Conservation (phyloP, 1,284 basidiomycete genomes). For the Retiboletus fuscus region DNA sequence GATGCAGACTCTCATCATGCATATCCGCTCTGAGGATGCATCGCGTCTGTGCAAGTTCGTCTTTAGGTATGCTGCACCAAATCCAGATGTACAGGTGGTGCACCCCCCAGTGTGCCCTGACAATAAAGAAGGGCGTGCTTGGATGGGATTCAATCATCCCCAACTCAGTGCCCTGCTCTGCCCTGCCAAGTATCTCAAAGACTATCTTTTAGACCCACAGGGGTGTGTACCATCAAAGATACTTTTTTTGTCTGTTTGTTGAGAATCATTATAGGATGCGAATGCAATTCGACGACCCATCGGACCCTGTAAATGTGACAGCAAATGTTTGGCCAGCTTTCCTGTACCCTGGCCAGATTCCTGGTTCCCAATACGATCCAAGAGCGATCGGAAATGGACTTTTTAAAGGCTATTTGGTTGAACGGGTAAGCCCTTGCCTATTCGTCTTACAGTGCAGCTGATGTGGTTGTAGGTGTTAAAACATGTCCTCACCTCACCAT, state of each 20-base stretch:
- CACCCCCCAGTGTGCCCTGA: background rate
- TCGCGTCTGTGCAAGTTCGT: background rate
- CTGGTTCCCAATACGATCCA: background rate
- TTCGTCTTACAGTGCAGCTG: background rate
- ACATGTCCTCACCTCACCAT: background rate
- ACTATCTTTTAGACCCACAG: background rate
- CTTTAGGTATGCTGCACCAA: background rate
- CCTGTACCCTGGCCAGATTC: background rate
- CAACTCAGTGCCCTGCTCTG: background rate
- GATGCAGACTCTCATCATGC: background rate
- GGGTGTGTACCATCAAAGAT: background rate
- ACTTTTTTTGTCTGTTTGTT: background rate
- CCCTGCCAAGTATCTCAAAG: background rate
- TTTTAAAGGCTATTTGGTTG: background rate
- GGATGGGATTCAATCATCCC: slow-evolving; percentile 1
- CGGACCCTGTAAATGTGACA: background rate
- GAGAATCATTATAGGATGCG: background rate
- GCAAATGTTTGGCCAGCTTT: background rate
- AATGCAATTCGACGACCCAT: background rate
- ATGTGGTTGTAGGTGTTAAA: background rate
- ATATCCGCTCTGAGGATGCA: slow-evolving; percentile 1
- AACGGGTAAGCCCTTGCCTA: background rate
- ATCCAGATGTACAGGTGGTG: background rate
- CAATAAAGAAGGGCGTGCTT: background rate
- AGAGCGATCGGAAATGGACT: background rate